phyloP scores from a whole-genome alignment of 164 flowering plant genomes.

The Stephania cephalantha region DNA sequence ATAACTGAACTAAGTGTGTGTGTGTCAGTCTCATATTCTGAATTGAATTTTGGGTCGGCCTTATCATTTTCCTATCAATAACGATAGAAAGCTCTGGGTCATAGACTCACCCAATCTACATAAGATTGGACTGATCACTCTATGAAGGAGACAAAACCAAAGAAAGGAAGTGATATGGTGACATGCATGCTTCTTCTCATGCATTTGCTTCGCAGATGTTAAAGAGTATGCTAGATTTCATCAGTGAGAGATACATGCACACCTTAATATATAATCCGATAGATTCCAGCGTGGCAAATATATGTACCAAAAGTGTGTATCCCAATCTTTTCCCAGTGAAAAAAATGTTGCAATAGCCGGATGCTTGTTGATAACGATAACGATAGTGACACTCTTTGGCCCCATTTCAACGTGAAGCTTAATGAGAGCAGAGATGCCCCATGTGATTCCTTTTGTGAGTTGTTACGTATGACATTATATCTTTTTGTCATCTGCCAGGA shows the following conservation, averaged over 20 bases:
- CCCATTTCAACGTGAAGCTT: not conserved
- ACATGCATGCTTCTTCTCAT: too few relatives aligned
- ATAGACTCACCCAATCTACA: not conserved
- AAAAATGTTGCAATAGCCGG: not conserved
- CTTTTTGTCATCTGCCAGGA: not conserved
- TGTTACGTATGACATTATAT: too few relatives aligned
- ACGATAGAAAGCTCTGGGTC: not conserved
- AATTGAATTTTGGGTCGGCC: not conserved
- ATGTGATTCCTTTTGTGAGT: not conserved
- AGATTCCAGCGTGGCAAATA: too few relatives aligned
- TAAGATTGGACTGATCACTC: not conserved
- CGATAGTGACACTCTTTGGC: not conserved
- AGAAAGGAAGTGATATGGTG: too few relatives aligned
- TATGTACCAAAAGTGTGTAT: too few relatives aligned
- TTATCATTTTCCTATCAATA: not conserved
- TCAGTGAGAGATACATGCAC: too few relatives aligned
- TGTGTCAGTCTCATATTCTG: not conserved
- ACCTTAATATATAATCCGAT: too few relatives aligned
- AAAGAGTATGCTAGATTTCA: too few relatives aligned
- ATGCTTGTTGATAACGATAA: not conserved
- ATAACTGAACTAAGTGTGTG: not conserved
- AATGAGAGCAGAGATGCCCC: not conserved
- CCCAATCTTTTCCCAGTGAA: not conserved
- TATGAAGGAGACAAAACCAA: not conserved
- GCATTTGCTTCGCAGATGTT: too few relatives aligned